Base-by-base conservation (phyloP, 2,329 filamentous ascomycete species). In the Cytospora schulzeri region DNA sequence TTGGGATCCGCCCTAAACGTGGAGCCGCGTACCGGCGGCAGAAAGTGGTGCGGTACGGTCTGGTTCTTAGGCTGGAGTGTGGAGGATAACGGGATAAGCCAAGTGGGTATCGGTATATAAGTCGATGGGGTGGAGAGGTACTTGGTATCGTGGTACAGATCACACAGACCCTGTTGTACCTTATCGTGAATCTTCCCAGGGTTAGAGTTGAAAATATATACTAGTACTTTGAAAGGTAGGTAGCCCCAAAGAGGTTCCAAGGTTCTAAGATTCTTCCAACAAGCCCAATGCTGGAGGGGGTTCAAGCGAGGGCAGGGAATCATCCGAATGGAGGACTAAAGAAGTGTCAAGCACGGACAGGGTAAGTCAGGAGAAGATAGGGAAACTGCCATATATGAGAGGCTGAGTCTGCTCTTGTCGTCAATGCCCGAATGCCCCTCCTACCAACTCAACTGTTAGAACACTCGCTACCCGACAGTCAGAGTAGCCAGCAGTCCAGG, bases 41-140 rank as follows among this genome's bases (percentile, higher is more conserved):
- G 61, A 64, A 56, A 57, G 52, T 60, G 57, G 38, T 64, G 61
- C 61, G 55, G 45, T 56, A 22, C 59, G 63, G 60, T 57, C 52
- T 62, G 52, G n/a, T 56, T 62, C 52, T 55, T 57, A 61, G 57
- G 24, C 64, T 56, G 60, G 33, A 57, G 51, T 60, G 64, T 63
- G 64, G 64, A 66, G 64, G 64, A 66, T 63, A 54, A 54, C 31
- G 58, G 62, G 61, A 64, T 41, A 60, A 66, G 57, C 57, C 51
- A 66, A 56, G 61, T 66, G 60, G 60, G 50, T 57, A 48, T 38
- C 52, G 35, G 56, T 29, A 29, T 56, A 24, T 45, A 19, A 24
- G 38, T 41, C 29, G 29, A 31, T 9, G 29, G 35, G 14, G 60
- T 48, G 22, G n/a, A 24, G 12, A 22, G 26, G 31, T 31, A 29